A percentile compares a stretch with the other conserved stretches of the same genome.
phyloP scores from a whole-genome alignment of 1,284 basidiomycete species.

The Boletus smithii region DNA sequence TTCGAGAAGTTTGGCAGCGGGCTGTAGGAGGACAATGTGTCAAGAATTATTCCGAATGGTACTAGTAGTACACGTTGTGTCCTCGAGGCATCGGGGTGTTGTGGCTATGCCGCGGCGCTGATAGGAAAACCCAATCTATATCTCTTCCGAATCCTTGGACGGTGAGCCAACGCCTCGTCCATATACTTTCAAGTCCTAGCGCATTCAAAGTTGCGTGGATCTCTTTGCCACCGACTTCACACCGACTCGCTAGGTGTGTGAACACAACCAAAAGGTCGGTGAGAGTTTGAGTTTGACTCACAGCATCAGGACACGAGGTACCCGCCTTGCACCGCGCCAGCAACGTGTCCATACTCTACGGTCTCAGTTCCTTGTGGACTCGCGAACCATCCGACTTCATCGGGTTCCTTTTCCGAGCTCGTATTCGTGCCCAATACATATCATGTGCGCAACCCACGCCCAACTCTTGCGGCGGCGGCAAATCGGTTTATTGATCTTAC shows the following conservation, averaged over 20 bases:
- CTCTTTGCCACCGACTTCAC: background rate
- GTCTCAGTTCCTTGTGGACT: conserved; percentile 4
- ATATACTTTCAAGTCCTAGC: background rate
- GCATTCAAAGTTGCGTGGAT: conserved; percentile 8
- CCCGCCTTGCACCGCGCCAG: background rate
- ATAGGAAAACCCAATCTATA: too few species aligned
- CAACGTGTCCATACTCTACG: conserved; percentile 12
- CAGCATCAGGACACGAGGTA: conserved; percentile 22
- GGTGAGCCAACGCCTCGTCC: too few species aligned
- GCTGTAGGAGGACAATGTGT: too few species aligned
- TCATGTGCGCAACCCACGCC: conserved; percentile 16
- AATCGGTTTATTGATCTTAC: conserved; percentile 3
- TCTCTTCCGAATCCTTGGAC: too few species aligned
- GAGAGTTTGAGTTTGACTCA: conserved; percentile 3
- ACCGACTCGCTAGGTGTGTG: conserved; percentile 3
- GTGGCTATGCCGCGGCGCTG: conserved; percentile 27
- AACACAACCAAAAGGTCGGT: background rate
- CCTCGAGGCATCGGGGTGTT: conserved; percentile 20
- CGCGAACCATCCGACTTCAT: conserved; percentile 1
- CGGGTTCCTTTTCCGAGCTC: background rate
- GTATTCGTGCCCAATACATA: conserved; percentile 4
- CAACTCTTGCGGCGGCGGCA: background rate
- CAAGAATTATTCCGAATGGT: too few species aligned
- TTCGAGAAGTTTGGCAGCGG: too few species aligned
- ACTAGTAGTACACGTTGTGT: conserved; percentile 22